These are phyloP conservation scores for Tripterygium wilfordii DNA, from an alignment of 177 flowering plant genomes.

Conservation along the genomic window DNA sequence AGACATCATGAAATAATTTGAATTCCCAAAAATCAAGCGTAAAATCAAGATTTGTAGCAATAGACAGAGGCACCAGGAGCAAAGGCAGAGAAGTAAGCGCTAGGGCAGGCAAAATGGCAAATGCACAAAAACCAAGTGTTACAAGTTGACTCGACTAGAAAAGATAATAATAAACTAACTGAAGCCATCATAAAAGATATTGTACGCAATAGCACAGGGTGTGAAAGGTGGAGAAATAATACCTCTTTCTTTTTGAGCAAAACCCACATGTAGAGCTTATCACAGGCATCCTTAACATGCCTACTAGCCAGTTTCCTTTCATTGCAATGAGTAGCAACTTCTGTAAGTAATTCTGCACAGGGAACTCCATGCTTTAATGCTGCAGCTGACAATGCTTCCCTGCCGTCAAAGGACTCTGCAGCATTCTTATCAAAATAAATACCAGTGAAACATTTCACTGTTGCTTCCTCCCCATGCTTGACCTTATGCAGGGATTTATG, in stretches of 20 bases:
- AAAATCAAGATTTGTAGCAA: too few species aligned
- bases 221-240: too few species aligned
- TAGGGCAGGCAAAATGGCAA: too few species aligned
- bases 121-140: too few species aligned
- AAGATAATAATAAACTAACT: too few species aligned
- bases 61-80: too few species aligned
- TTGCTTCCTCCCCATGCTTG: slow-evolving; percentile 9
- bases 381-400: slow-evolving; percentile 55
- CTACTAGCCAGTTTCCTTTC: slow-evolving; percentile 60
- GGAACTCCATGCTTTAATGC: slow-evolving; percentile 56
- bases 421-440: slow-evolving; percentile 51
- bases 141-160: too few species aligned
- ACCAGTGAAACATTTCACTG: slow-evolving; percentile 56
- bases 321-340: slow-evolving; percentile 74
- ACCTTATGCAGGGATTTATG: slow-evolving; percentile 12
- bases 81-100: too few species aligned
- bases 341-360: slow-evolving; percentile 37
- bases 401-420: slow-evolving; percentile 44
- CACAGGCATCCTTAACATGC: slow-evolving; percentile 73
- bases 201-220: too few species aligned
- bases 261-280: slow-evolving; percentile 74
- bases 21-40: too few species aligned
- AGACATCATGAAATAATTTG: too few species aligned
- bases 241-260: slow-evolving; percentile 73
- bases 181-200: too few species aligned